Evolutionary conservation across 2,329 filamentous ascomycete genomes (phyloP).

Genomic region (Ilyonectria destructans): DNA sequence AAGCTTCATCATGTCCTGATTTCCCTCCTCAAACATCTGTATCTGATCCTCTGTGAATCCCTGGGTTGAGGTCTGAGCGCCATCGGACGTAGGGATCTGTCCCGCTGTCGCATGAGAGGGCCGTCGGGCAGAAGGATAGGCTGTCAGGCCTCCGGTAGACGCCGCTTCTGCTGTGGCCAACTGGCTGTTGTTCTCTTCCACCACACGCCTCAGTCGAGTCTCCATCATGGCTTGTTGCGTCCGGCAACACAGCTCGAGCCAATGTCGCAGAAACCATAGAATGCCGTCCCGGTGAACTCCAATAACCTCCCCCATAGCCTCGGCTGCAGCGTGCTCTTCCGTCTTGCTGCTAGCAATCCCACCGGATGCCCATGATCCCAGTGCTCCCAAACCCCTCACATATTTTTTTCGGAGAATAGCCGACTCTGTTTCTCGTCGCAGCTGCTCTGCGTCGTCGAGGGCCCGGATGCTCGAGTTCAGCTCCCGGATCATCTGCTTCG

Average conservation of each 20-base stretch:
- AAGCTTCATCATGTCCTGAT: slow-evolving; percentile 92
- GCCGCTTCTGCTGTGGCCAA: slow-evolving; percentile 76
- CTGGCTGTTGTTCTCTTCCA: slow-evolving; percentile 91
- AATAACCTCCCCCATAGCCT: slow-evolving; percentile 78
- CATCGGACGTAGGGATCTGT: slow-evolving; percentile 43
- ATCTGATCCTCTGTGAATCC: slow-evolving; percentile 87
- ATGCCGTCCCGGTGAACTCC: slow-evolving; percentile 85
- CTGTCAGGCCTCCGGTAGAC: slow-evolving; percentile 53
- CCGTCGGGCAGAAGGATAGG: slow-evolving; percentile 48
- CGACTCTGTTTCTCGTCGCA: slow-evolving; percentile 83
- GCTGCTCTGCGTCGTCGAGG: slow-evolving; percentile 85
- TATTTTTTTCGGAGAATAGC: slow-evolving; percentile 82
- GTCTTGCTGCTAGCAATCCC: slow-evolving; percentile 65
- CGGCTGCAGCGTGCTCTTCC: slow-evolving; percentile 80
- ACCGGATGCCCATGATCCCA: slow-evolving; percentile 78
- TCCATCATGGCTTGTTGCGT: slow-evolving; percentile 95
- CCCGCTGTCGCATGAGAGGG: slow-evolving; percentile 39
- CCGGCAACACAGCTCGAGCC: slow-evolving; percentile 82
- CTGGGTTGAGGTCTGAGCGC: slow-evolving; percentile 53
- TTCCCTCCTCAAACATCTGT: slow-evolving; percentile 94
- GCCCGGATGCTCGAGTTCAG: slow-evolving; percentile 86
- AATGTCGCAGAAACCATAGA: slow-evolving; percentile 84
- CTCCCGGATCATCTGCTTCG: slow-evolving; percentile 88
- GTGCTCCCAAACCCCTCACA: slow-evolving; percentile 74
- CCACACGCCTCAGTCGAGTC: slow-evolving; percentile 84